Base-by-base conservation (phyloP, 768 basidiomycete species). In the Mycena kentingensis region DNA sequence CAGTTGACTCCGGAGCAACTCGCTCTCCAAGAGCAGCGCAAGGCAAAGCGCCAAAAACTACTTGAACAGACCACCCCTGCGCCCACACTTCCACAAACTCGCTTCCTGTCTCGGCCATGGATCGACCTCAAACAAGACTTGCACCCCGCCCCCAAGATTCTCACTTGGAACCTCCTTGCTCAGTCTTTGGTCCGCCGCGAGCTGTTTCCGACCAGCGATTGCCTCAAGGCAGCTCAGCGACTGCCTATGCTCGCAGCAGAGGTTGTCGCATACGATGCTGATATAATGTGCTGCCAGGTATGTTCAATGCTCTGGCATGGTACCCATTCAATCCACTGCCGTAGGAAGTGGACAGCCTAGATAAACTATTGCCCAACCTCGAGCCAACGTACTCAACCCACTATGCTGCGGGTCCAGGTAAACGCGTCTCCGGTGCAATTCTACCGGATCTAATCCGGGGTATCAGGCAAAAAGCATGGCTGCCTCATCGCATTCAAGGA, bases 271-370 rank as follows among this genome's bases (percentile, higher is more conserved):
- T 81, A 88, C 51, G 63, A 79, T n/a, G 83, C 89, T 2, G 90
- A 95, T 67, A 80, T 97, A 22, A 69, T 93, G 37, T 96, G 93
- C 65, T 77, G 97, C 37, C 94, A 97, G 77, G 93, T 88, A 66
- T 54, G 71, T 63, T 25, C 21, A 51, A 47, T 16, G 21, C 28
- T 13, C 32, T 22, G 24, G 19, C 29, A 25, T 21, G 36, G 28
- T 46, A 38, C 32, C 18, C 38, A 13, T 43, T 27, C 7, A 43
- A 34, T 34, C n/a, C 26, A 24, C 41, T 11, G 29, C 54, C 45
- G 25, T 65, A 97, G 92, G 94, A 98, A 77, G 92, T 93, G 7
- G 95, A 96, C 63, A 77, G 85, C 32, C 72, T 93, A 22, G 83
- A 87, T 29, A 86, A 83, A 59, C 73, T 95, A 18, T 67, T 86